These are phyloP conservation scores for Fusarium citri DNA, from an alignment of 2,329 filamentous ascomycete species.

Conservation along the genomic window DNA sequence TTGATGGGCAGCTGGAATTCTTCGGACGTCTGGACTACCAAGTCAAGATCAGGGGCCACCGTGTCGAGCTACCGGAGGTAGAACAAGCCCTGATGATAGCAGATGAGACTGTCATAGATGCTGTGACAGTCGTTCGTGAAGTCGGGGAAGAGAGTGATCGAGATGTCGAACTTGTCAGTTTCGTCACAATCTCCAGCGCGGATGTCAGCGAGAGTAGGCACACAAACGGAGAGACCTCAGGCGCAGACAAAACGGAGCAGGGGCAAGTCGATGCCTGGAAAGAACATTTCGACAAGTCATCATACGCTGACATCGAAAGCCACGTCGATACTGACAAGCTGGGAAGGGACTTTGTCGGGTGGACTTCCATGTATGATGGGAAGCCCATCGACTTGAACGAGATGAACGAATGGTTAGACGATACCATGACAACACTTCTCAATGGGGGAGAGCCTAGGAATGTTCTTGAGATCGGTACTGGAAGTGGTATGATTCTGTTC, in stretches of 20 bases:
- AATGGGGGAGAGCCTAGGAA: not conserved
- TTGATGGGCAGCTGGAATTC: constrained; percentile 38
- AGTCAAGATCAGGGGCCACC: constrained; percentile 49
- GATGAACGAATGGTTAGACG: constrained; percentile 46
- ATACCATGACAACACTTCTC: constrained; percentile 35
- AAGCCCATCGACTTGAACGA: constrained; percentile 17
- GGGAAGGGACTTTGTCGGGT: constrained; percentile 43
- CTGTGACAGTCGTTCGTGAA: constrained; percentile 1
- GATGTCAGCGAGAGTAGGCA: not conserved
- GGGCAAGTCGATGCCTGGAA: constrained; percentile 1
- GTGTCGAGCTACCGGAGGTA: constrained; percentile 48
- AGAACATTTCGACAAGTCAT: constrained; percentile 21
- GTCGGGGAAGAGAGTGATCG: not conserved
- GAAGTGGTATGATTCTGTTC: constrained; percentile 46
- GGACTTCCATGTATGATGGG: constrained; percentile 46
- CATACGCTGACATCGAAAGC: constrained; percentile 27
- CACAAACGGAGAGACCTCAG: not conserved
- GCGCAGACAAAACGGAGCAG: not conserved
- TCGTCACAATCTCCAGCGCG: not conserved
- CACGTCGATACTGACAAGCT: constrained; percentile 11
- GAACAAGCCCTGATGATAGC: constrained; percentile 24
- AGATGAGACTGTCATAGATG: not conserved
- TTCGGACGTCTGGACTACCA: constrained; percentile 44
- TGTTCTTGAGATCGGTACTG: constrained; percentile 43
- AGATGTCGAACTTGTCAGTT: not conserved